Evolutionary conservation across 2,329 filamentous ascomycete species (phyloP), one percentile per base, ranked within the genome.

Genomic region (Decorospora gaudefroyi): DNA sequence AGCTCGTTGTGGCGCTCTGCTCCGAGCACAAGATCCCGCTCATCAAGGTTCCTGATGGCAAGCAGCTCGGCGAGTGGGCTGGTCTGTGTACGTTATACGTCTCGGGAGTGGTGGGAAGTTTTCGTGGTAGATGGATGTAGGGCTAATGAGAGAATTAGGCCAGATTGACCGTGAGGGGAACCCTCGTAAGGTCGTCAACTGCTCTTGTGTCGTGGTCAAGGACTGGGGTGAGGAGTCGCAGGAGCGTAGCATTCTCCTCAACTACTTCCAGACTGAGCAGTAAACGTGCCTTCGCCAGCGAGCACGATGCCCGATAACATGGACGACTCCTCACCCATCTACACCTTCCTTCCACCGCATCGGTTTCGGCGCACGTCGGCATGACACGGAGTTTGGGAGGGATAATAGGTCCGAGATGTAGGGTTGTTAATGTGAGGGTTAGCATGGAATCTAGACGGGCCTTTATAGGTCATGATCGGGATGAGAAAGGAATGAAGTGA

Each of bases 221-320:
- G 91, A 99, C 79, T 99, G 93, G 93, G 93, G 93, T 84, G 93
- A 97, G 85, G 93, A 99, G 83, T 95, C 88, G 65, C 91, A 95
- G 82, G 93, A 99, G 86, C 91, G 93, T 74, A 90, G 86, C 72
- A 90, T 97, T 78, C 88, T 99, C 75, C 90, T 99, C 78, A 96
- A 99, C 87, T 99, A 99, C 88, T 97, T 99, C 91, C 88, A 96
- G 83, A 96, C 90, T 75, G 76, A 78, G 74, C 76, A 78, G 68
- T 79, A 78, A 63, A 65, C 49, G 55, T 57, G 42, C 50, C 49
- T n/a, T 39, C 41, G 12, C 12, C 10, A 29, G 15, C 37, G 46
- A 34, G 23, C 26, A 38, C 34, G 47, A 34, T 36, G 43, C 47
- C 32, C 41, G 27, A 29, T 29, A 21, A 26, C 39, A 43, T 13